Base-by-base conservation (phyloP, 352 stramenopile genomes). In the Pythium guiyangense region DNA sequence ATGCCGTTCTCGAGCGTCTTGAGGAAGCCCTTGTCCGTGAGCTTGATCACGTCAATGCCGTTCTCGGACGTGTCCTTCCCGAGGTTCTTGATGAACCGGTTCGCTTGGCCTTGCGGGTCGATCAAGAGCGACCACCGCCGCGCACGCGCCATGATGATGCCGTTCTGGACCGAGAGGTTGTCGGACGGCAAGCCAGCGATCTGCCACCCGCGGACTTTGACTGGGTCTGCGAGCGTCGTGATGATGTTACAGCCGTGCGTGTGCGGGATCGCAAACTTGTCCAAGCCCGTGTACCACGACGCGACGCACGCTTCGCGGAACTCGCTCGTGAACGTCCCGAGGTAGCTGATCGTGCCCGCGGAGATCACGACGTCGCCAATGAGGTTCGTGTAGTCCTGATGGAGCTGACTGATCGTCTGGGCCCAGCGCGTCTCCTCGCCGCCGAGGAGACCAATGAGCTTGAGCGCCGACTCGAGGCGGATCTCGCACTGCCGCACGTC, bases 11-110 rank as follows among this genome's bases (percentile, higher is more conserved):
- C 92, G 0, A 94, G 66, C 0, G 78, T 87, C 46, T 90, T 89
- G 25, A 94, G 59, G 37, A 94, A 94, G 12, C 78, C 70, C 29
- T 90, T 91, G 51, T 94, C 85, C 0, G 81, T 89, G 46, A 88
- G 66, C 44, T 96, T 93, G 49, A 92, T 80, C 6, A 94, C 84
- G 18, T 95, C 85, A 39, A 95, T 75, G 2, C 86, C 86, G 59
- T 93, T 92, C 49, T 95, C 86, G 0, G 79, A 92, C 20, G 84
- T 73, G 34, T 93, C 81, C 29, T 89, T 92, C 6, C 86, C 86
- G 3, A 98, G 73, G 37, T 94, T 97, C 68, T 97, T 98, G 69
- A 98, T 92, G 64, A 96, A 98, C 0, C 88, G 77, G 54, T 97
- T 98, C 0, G 88, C 92, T 70, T 98, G 92, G 0, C 92, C 92